These are phyloP conservation scores for Thermothielavioides terrestris DNA, from an alignment of 495 filamentous ascomycete species.

Conservation along the genomic window DNA sequence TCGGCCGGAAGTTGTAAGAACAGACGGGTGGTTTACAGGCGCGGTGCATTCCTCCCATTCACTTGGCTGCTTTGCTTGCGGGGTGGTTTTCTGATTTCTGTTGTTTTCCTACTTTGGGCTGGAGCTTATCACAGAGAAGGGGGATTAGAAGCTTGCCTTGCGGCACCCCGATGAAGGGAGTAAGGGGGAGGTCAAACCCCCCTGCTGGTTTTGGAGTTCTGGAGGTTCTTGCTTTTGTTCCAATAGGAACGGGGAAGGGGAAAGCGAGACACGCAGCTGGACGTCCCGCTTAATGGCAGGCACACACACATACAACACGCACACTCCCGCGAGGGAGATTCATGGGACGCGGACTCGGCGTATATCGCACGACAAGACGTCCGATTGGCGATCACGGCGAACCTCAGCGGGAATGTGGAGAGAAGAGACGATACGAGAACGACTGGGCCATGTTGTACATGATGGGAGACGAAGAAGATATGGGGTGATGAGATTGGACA, in stretches of 20 bases:
- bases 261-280: not conserved
- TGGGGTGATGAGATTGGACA: constrained; percentile 5
- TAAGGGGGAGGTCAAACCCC: not conserved
- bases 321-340: not conserved
- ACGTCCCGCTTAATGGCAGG: not conserved
- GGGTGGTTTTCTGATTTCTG: not conserved
- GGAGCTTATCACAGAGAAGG: not conserved
- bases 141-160: constrained; percentile 4
- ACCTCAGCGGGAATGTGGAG: constrained; percentile 2
- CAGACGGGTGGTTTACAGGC: not conserved
- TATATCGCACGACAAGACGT: not conserved
- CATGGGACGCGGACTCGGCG: not conserved
- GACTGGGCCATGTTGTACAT: constrained; percentile 6
- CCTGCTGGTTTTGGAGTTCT: constrained; percentile 2
- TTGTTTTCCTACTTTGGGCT: not conserved
- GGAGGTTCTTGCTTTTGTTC: not conserved
- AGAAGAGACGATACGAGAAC: constrained; percentile 5
- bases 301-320: too few species aligned
- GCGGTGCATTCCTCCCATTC: not conserved
- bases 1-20: not conserved
- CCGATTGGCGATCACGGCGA: not conserved
- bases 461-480: not conserved
- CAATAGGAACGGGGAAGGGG: not conserved
- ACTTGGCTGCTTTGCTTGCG: not conserved
- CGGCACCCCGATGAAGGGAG: not conserved